phyloP scores from a whole-genome alignment of 805 yeast species.

The Monosporozyma siamensis region DNA sequence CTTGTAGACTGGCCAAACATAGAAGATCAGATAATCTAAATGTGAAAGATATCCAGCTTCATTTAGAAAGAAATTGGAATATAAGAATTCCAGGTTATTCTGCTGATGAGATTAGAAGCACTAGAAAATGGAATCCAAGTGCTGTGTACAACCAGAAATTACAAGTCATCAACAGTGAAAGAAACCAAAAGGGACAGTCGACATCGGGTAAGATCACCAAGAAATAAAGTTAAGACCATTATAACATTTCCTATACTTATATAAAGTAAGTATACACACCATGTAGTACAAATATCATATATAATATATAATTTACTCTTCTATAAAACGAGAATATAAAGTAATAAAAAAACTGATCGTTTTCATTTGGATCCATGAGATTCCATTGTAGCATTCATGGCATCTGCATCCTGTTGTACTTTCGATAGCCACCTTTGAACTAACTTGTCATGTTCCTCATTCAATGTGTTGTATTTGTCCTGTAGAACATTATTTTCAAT shows the following conservation, averaged over 20 bases:
- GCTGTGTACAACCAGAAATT: conserved; percentile 54
- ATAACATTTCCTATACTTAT: not conserved
- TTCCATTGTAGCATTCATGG: conserved; percentile 31
- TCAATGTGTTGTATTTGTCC: conserved; percentile 31
- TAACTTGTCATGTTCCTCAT: conserved; percentile 41
- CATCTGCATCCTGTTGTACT: conserved; percentile 51
- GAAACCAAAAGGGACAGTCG: conserved; percentile 2
- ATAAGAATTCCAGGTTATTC: conserved; percentile 89
- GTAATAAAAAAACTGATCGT: no score
- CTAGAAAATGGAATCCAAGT: conserved; percentile 64
- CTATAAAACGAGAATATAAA: no score
- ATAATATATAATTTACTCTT: no score
- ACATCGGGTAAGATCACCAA: not conserved
- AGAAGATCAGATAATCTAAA: conserved; percentile 82
- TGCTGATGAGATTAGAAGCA: conserved; percentile 78
- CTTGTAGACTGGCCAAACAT: conserved; percentile 91
- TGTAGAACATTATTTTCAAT: conserved; percentile 42
- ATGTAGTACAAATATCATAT: no score
- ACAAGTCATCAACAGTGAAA: conserved; percentile 34
- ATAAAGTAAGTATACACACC: no score
- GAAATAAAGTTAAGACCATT: not conserved
- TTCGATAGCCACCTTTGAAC: conserved; percentile 52
- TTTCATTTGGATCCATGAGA: conserved; percentile 3
- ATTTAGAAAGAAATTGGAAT: conserved; percentile 89
- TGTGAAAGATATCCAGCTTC: conserved; percentile 82